phyloP scores from a whole-genome alignment of 2,329 filamentous ascomycete species.

The Lachnellula arida region DNA sequence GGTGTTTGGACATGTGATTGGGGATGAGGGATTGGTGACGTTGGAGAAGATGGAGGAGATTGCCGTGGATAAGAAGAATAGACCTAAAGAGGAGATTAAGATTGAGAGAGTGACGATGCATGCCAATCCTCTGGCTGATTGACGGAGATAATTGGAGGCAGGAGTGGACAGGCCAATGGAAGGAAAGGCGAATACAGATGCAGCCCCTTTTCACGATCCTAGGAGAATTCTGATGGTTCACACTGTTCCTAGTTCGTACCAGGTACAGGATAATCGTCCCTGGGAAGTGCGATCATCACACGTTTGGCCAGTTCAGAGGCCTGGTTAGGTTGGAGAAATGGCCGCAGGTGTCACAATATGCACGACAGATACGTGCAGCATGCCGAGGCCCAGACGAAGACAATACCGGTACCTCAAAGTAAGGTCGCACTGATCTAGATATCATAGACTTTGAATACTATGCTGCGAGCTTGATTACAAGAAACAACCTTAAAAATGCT shows the following conservation, averaged over 20 bases:
- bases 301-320: not conserved
- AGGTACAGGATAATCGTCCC: no score
- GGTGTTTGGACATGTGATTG: constrained; percentile 71
- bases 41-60: constrained; percentile 67
- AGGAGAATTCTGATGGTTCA: no score
- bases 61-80: constrained; percentile 72
- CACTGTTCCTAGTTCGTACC: no score
- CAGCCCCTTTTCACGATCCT: no score
- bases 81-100: constrained; percentile 60
- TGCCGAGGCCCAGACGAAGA: not conserved
- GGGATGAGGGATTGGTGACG: constrained; percentile 58
- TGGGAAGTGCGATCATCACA: no score
- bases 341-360: not conserved
- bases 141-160: constrained; percentile 1
- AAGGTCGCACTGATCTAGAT: not conserved
- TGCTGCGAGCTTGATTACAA: no score
- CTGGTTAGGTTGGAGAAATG: not conserved
- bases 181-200: no score
- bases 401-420: not conserved
- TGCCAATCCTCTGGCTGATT: constrained; percentile 70
- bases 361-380: not conserved
- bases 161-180: not conserved
- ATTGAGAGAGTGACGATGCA: constrained; percentile 71
- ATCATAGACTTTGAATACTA: not conserved
- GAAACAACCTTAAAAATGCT: no score